These are phyloP conservation scores for Pseudohyphozyma bogoriensis DNA, from an alignment of 768 basidiomycete genomes.

Conservation along the genomic window DNA sequence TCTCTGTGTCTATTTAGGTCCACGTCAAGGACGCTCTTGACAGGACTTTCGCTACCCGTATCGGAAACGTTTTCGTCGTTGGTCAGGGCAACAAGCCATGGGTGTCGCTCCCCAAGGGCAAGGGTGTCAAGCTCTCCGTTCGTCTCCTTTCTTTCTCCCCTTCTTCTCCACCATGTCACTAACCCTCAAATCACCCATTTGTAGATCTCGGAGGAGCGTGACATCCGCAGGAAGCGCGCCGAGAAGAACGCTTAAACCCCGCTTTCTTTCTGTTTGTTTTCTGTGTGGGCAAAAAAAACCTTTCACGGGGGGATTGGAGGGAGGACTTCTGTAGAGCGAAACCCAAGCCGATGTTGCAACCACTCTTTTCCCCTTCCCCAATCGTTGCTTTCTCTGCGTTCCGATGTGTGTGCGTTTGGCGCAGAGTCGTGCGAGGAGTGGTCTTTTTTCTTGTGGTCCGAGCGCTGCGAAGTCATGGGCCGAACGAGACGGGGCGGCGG, in stretches of 20 bases:
- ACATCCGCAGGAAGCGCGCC: conserved; percentile 64
- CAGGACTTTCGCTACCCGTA: conserved; percentile 90
- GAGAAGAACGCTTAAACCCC: conserved; percentile 19
- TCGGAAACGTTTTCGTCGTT: conserved; percentile 96
- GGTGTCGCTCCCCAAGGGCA: conserved; percentile 55
- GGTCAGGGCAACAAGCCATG: conserved; percentile 92
- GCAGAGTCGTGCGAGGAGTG: no score
- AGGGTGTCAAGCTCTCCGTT: conserved; percentile 27
- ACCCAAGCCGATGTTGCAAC: no score
- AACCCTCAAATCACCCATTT: background rate
- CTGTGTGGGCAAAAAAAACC: no score
- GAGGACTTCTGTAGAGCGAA: no score
- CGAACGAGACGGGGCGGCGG: no score
- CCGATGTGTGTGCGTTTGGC: no score
- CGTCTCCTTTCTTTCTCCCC: background rate
- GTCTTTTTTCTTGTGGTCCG: no score
- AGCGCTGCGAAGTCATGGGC: no score
- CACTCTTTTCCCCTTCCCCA: no score
- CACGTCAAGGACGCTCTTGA: conserved; percentile 94
- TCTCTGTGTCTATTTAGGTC: background rate
- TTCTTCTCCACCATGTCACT: background rate
- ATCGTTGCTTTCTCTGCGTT: no score
- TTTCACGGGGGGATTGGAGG: no score
- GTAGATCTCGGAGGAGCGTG: conserved; percentile 50
- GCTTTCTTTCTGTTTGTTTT: no score